phyloP scores from a whole-genome alignment of 1,139 yeast species.

The Candida neerlandica region DNA sequence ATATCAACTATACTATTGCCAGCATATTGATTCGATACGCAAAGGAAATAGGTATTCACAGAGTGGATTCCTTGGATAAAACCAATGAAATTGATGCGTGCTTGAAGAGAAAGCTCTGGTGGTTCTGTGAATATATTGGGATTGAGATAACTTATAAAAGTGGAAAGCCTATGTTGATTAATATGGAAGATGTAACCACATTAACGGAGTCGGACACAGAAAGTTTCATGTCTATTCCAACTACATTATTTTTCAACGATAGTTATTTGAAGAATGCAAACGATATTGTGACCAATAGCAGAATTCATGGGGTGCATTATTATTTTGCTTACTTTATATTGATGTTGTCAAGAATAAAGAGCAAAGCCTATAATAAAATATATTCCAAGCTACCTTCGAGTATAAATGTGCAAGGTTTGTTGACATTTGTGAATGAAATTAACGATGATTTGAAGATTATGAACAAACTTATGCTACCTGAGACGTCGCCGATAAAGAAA shows the following conservation, averaged over 20 bases:
- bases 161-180: constrained; percentile 22
- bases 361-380: constrained; percentile 22
- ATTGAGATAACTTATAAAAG: constrained; percentile 26
- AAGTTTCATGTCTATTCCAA: constrained; percentile 17
- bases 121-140: constrained; percentile 25
- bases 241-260: constrained; percentile 10
- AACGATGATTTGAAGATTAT: constrained; percentile 22
- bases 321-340: constrained; percentile 21
- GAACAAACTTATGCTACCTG: constrained; percentile 22
- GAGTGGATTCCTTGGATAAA: constrained; percentile 17
- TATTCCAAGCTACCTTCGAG: constrained; percentile 16
- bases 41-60: constrained; percentile 23
- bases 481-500: constrained; percentile 7
- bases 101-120: constrained; percentile 22
- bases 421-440: constrained; percentile 14
- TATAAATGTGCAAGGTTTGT: constrained; percentile 12
- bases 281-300: constrained; percentile 7
- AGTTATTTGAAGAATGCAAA: constrained; percentile 13
- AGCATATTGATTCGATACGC: constrained; percentile 26
- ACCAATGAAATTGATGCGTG: constrained; percentile 16
- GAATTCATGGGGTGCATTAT: constrained; percentile 9
- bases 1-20: constrained; percentile 23
- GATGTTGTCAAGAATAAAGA: constrained; percentile 23
- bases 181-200: constrained; percentile 21
- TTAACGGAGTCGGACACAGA: constrained; percentile 19